phyloP scores from a whole-genome alignment of 2,329 filamentous ascomycete genomes.

The Xylariomycetidae sp. region DNA sequence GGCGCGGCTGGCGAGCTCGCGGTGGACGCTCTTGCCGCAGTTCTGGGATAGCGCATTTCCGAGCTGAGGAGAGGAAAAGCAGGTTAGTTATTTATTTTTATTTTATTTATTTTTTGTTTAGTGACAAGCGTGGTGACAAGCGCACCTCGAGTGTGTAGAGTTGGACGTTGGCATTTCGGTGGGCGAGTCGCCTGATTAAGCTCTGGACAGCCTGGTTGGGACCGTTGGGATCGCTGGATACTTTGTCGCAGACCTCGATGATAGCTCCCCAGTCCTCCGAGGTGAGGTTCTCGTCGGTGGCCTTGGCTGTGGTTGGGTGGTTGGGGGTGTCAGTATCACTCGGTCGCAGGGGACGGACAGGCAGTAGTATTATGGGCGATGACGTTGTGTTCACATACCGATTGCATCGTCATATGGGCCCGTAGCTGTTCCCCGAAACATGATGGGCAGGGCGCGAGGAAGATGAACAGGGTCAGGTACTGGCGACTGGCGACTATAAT shows the following conservation, averaged over 20 bases:
- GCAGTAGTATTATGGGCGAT: too few relatives aligned
- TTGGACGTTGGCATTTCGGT: slow-evolving; percentile 94
- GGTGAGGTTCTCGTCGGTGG: slow-evolving; percentile 96
- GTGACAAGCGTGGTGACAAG: too few relatives aligned
- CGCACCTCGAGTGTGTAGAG: slow-evolving; percentile 82
- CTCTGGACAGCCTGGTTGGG: slow-evolving; percentile 83
- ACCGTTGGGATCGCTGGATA: slow-evolving; percentile 48
- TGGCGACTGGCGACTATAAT: too few relatives aligned
- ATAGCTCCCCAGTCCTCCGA: slow-evolving; percentile 68
- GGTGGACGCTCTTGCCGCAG: slow-evolving; percentile 80
- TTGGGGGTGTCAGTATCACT: slow-evolving; percentile 9
- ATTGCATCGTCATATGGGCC: slow-evolving; percentile 56
- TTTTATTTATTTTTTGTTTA: too few relatives aligned
- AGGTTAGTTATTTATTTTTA: too few relatives aligned
- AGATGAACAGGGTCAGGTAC: too few relatives aligned
- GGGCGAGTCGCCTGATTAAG: slow-evolving; percentile 86
- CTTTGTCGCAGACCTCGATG: slow-evolving; percentile 60
- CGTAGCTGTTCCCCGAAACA: slow-evolving; percentile 56
- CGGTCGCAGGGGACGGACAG: too few relatives aligned
- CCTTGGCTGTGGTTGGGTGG: slow-evolving; percentile 51
- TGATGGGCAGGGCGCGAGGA: slow-evolving; percentile 18
- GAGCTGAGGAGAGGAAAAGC: slow-evolving; percentile 49
- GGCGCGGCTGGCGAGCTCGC: slow-evolving; percentile 82
- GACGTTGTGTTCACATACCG: slow-evolving; percentile 46
- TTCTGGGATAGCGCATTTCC: slow-evolving; percentile 90